phyloP scores from a whole-genome alignment of 208 protist genomes.

The Acanthamoeba triangularis region DNA sequence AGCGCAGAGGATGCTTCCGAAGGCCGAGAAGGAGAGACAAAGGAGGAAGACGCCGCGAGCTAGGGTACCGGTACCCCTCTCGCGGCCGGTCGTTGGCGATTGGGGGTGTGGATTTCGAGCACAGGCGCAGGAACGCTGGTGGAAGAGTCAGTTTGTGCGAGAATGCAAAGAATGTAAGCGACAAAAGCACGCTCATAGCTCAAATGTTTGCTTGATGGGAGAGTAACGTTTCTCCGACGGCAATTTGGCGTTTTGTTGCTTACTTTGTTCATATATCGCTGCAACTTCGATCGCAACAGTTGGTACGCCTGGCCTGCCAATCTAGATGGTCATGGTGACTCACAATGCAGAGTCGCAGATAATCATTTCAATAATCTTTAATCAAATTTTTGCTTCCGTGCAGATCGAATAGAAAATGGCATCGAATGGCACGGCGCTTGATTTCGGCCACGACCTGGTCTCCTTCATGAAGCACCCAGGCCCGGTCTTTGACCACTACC shows the following conservation, averaged over 20 bases:
- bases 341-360: no score
- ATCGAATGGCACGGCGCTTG: neutral
- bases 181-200: neutral
- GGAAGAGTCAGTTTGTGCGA: no score
- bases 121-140: no score
- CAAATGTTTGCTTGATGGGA: neutral
- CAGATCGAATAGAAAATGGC: neutral
- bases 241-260: neutral
- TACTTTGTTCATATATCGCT: neutral
- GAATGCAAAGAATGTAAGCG: no score
- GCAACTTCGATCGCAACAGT: constrained; percentile 21
- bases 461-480: neutral
- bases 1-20: neutral
- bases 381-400: neutral
- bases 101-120: no score
- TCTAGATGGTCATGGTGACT: neutral
- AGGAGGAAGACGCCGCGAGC: neutral
- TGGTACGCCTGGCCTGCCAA: neutral
- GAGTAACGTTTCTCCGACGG: neutral
- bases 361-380: neutral
- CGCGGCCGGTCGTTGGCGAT: no score
- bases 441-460: neutral
- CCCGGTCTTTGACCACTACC: constrained; percentile 17
- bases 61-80: no score
- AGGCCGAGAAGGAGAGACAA: neutral